phyloP scores from a whole-genome alignment of 2,329 filamentous ascomycete species.

The Arthrobotrys iridis region DNA sequence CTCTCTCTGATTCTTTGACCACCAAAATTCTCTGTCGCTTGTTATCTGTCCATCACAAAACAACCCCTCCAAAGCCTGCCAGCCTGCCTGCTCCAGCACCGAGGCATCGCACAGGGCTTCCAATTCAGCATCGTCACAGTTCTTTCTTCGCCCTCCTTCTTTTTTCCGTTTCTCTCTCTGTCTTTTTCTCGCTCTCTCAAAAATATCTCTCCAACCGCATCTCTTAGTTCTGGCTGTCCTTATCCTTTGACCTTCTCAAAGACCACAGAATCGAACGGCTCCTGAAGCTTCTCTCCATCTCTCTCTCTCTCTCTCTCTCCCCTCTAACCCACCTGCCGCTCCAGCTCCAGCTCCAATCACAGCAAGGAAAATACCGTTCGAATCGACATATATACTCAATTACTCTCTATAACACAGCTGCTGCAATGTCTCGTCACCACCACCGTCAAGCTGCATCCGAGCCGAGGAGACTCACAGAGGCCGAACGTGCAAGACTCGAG shows the following conservation, averaged over 20 bases:
- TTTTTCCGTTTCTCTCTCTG: too few relatives aligned
- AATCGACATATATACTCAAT: not conserved
- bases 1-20: slow-evolving; percentile 38
- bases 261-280: not conserved
- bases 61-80: slow-evolving; percentile 16
- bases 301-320: slow-evolving; percentile 1
- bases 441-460: slow-evolving; percentile 66
- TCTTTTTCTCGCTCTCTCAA: too few relatives aligned
- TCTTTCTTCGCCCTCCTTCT: too few relatives aligned
- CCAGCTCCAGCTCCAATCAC: not conserved
- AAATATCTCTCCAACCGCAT: too few relatives aligned
- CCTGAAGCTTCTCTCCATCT: not conserved
- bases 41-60: not conserved
- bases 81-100: not conserved
- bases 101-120: too few relatives aligned
- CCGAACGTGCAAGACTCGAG: slow-evolving; percentile 83
- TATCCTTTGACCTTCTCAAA: too few relatives aligned
- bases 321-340: not conserved
- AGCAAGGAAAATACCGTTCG: too few relatives aligned
- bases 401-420: not conserved
- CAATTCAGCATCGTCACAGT: too few relatives aligned
- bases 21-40: slow-evolving; percentile 44
- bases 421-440: slow-evolving; percentile 36
- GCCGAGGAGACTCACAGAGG: slow-evolving; percentile 80
- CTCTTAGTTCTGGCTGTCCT: too few relatives aligned